Percentiles rank a stretch among this genome's conserved stretches.
Evolutionary conservation across 352 stramenopile genomes (phyloP).

Genomic region (Phytophthora fragariae): DNA sequence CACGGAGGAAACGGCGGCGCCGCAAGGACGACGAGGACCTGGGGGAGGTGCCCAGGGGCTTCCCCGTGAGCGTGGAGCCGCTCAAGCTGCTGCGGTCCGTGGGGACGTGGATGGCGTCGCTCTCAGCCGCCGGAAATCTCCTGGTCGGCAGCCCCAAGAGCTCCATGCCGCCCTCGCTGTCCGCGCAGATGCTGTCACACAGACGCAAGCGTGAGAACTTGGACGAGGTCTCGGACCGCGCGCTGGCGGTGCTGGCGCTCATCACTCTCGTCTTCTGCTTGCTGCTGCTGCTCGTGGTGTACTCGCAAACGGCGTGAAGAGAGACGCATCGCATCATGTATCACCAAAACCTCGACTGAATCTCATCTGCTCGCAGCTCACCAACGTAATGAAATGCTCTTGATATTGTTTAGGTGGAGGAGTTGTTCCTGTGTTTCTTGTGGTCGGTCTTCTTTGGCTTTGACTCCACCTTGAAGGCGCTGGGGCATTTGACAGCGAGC

Average conservation of each 20-base stretch:
- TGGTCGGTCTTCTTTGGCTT: constrained; percentile 12
- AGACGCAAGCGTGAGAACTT: constrained; percentile 31
- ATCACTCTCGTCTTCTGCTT: constrained; percentile 44
- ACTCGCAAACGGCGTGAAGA: constrained; percentile 33
- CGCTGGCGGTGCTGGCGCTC: constrained; percentile 42
- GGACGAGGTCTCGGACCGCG: constrained; percentile 47
- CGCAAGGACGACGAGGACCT: constrained; percentile 57
- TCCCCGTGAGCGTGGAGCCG: constrained; percentile 38
- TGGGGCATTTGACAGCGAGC: constrained; percentile 61
- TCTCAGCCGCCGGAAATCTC: constrained; percentile 31
- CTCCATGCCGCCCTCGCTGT: constrained; percentile 27
- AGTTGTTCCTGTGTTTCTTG: constrained; percentile 14
- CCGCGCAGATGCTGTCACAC: constrained; percentile 29
- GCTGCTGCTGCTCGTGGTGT: constrained; percentile 47
- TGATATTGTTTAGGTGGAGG: constrained; percentile 9
- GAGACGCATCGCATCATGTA: constrained; percentile 13
- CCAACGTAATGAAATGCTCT: constrained; percentile 26
- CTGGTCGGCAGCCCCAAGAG: constrained; percentile 20
- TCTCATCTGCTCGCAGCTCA: background rate
- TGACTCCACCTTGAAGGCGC: constrained; percentile 42
- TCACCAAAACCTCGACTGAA: constrained; percentile 4
- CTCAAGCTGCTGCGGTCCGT: constrained; percentile 38
- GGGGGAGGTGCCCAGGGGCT: constrained; percentile 36
- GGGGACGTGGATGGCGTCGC: constrained; percentile 41
- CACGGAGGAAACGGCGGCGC: constrained; percentile 39